phyloP scores from a whole-genome alignment of 768 basidiomycete genomes.

The Pisolithus sp. region DNA sequence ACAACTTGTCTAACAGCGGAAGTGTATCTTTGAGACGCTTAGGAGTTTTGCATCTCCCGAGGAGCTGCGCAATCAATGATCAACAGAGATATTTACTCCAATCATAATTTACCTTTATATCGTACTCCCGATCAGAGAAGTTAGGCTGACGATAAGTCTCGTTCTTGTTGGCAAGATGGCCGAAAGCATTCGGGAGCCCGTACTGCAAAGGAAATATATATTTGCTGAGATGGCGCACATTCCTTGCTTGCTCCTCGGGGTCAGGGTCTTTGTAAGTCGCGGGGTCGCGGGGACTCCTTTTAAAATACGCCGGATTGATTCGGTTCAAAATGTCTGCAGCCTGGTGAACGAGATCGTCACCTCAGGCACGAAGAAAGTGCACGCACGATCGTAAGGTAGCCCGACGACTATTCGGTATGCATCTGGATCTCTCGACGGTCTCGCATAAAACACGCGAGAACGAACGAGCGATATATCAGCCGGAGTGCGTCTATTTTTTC shows the following conservation, averaged over 20 bases:
- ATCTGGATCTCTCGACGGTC: conserved; percentile 49
- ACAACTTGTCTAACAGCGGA: conserved; percentile 49
- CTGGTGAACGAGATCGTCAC: background rate
- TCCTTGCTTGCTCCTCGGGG: conserved; percentile 38
- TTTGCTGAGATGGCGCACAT: conserved; percentile 65
- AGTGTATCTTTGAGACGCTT: conserved; percentile 57
- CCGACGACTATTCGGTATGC: conserved; percentile 51
- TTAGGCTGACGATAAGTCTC: conserved; percentile 37
- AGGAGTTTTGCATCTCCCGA: conserved; percentile 62
- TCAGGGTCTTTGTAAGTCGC: conserved; percentile 38
- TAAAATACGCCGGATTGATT: conserved; percentile 40
- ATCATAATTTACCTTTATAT: conserved; percentile 51
- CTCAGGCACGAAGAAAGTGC: background rate
- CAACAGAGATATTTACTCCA: background rate
- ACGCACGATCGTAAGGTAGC: conserved; percentile 60
- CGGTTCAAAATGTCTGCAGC: conserved; percentile 59
- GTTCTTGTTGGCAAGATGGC: conserved; percentile 13
- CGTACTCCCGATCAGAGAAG: conserved; percentile 55
- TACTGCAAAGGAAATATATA: conserved; percentile 84
- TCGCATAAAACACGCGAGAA: conserved; percentile 60
- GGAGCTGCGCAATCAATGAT: conserved; percentile 14
- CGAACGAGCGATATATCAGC: conserved; percentile 50
- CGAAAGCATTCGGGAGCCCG: conserved; percentile 57
- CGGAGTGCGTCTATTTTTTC: conserved; percentile 34
- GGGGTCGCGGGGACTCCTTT: conserved; percentile 21